Evolutionary conservation across 306 rosid species (phyloP).

Genomic region (Castanea sativa): DNA sequence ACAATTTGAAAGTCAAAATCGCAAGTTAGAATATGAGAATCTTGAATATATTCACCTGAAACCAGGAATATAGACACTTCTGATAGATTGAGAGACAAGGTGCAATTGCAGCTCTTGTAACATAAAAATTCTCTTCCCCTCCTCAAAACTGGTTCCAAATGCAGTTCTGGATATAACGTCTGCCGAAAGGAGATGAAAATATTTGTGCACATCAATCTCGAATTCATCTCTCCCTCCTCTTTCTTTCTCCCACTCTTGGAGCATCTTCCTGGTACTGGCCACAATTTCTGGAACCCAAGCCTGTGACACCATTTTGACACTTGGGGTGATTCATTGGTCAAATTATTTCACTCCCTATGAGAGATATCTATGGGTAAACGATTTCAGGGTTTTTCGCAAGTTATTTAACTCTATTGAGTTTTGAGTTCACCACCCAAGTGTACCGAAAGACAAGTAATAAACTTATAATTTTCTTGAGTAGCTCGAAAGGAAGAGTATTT

Average conservation of each 20-base stretch:
- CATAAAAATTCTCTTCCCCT: conserved; percentile 52
- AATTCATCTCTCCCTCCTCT: conserved; percentile 42
- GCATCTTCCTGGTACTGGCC: conserved; percentile 25
- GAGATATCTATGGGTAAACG: too few species aligned
- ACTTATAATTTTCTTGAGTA: too few species aligned
- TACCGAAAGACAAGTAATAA: too few species aligned
- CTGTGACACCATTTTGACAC: conserved; percentile 2
- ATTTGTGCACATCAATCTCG: conserved; percentile 46
- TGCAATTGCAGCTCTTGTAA: conserved; percentile 43
- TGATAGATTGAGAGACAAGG: conserved; percentile 19
- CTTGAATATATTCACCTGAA: conserved; percentile 27
- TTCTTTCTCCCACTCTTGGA: conserved; percentile 41
- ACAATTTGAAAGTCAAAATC: too few species aligned
- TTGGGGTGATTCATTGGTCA: too few species aligned
- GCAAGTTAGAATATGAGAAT: neutral
- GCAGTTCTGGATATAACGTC: conserved; percentile 53
- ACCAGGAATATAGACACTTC: conserved; percentile 53
- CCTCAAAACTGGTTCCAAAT: conserved; percentile 55
- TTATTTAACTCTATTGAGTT: too few species aligned
- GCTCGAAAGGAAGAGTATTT: too few species aligned
- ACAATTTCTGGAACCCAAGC: conserved; percentile 48
- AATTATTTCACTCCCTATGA: too few species aligned
- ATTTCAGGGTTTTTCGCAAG: too few species aligned
- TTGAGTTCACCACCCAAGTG: too few species aligned
- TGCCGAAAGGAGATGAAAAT: conserved; percentile 32